Conservation (phyloP, 2,329 filamentous ascomycete genomes). For the Sporothrix sp. region DNA sequence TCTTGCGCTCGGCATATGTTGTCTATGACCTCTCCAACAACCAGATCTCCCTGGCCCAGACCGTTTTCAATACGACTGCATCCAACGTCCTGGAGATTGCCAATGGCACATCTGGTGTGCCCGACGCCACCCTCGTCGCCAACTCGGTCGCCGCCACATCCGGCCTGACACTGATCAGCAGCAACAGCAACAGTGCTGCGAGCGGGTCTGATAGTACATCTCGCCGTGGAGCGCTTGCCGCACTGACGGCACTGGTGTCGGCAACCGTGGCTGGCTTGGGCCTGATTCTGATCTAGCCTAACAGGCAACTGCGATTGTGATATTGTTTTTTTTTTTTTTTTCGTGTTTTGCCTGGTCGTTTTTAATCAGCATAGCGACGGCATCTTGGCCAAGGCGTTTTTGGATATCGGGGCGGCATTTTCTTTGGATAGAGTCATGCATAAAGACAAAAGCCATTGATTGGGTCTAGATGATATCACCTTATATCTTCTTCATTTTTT, state of each 20-base stretch:
- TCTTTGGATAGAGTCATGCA: no score
- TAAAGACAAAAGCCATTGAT: neutral
- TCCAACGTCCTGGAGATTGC: slow-evolving; percentile 47
- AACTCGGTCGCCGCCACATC: slow-evolving; percentile 41
- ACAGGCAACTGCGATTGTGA: slow-evolving; percentile 25
- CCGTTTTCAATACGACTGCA: slow-evolving; percentile 47
- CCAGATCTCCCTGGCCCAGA: slow-evolving; percentile 60
- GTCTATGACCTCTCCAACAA: slow-evolving; percentile 67
- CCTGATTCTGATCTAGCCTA: slow-evolving; percentile 14
- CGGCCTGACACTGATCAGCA: slow-evolving; percentile 24
- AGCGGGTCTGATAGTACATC: neutral
- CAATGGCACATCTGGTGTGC: slow-evolving; percentile 38
- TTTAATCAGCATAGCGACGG: slow-evolving; percentile 3
- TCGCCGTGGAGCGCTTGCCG: neutral
- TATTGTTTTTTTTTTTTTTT: slow-evolving; percentile 34
- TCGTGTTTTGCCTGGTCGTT: slow-evolving; percentile 20
- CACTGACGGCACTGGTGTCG: neutral
- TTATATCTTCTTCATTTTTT: no score
- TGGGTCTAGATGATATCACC: neutral
- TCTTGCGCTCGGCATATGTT: slow-evolving; percentile 63
- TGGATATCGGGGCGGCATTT: no score
- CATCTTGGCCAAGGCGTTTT: neutral
- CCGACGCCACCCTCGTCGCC: slow-evolving; percentile 41
- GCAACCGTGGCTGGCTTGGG: slow-evolving; percentile 9
- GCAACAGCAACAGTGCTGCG: neutral